These are phyloP conservation scores for Kazachstania africana DNA, from an alignment of 805 yeast species.

Conservation along the genomic window DNA sequence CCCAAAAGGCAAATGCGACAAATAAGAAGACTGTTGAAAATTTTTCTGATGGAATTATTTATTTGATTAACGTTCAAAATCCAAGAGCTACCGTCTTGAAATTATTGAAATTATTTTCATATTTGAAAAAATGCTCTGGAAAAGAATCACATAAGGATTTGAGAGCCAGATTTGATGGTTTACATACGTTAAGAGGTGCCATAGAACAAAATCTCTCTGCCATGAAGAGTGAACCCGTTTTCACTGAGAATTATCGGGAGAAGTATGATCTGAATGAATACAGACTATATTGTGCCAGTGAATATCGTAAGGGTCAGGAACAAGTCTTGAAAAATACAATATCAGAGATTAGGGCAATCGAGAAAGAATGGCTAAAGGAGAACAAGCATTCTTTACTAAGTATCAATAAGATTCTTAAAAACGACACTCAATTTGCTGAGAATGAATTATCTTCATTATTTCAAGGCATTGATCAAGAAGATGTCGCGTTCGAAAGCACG, in stretches of 20 bases:
- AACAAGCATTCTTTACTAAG: slow-evolving; percentile 35
- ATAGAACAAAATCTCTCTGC: slow-evolving; percentile 34
- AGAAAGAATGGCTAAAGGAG: slow-evolving; percentile 36
- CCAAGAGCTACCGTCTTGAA: slow-evolving; percentile 7
- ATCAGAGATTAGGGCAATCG: slow-evolving; percentile 34
- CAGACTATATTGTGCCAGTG: slow-evolving; percentile 24
- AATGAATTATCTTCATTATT: slow-evolving; percentile 40
- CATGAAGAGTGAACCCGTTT: background rate
- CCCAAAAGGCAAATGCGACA: slow-evolving; percentile 1
- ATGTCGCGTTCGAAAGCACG: slow-evolving; percentile 33
- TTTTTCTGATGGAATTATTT: slow-evolving; percentile 25
- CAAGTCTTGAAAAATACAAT: slow-evolving; percentile 34
- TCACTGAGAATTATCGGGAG: slow-evolving; percentile 5
- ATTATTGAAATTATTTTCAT: slow-evolving; percentile 24
- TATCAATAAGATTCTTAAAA: slow-evolving; percentile 39
- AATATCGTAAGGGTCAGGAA: slow-evolving; percentile 41
- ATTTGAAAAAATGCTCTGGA: slow-evolving; percentile 29
- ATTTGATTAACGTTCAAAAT: slow-evolving; percentile 21
- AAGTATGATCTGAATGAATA: slow-evolving; percentile 6
- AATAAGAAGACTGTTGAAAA: slow-evolving; percentile 4
- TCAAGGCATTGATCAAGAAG: slow-evolving; percentile 26
- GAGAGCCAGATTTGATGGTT: slow-evolving; percentile 47
- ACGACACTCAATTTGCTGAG: slow-evolving; percentile 38
- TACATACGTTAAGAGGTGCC: slow-evolving; percentile 43
- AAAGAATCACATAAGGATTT: slow-evolving; percentile 22